Evolutionary conservation across 2,329 filamentous ascomycete species (phyloP).

Genomic region (Lachnum nothofagi): DNA sequence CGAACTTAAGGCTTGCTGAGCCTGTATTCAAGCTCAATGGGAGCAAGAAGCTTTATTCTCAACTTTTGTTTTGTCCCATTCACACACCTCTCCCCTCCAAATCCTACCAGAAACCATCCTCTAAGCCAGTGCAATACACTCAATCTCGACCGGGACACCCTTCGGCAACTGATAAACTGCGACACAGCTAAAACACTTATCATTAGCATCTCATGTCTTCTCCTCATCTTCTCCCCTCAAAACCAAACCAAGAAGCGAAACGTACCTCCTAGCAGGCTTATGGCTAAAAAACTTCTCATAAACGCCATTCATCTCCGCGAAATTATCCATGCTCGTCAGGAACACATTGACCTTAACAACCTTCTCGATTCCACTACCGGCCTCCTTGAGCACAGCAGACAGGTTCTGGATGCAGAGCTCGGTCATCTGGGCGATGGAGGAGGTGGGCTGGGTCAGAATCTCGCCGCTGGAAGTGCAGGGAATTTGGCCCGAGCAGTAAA

Average conservation of each 20-base stretch:
- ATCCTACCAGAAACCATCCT: background rate
- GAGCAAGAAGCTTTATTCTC: no score
- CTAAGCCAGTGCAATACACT: conserved; percentile 72
- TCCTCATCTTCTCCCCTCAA: no score
- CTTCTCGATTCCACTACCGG: conserved; percentile 70
- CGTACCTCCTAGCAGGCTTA: conserved; percentile 86
- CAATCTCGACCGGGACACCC: conserved; percentile 85
- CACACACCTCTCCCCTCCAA: background rate
- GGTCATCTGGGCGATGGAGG: conserved; percentile 61
- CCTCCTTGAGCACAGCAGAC: conserved; percentile 75
- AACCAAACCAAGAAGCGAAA: no score
- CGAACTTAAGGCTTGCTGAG: no score
- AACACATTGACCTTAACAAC: conserved; percentile 82
- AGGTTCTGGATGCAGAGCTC: conserved; percentile 71
- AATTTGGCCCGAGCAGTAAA: conserved; percentile 60
- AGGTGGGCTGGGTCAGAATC: conserved; percentile 43
- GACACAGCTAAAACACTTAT: no score
- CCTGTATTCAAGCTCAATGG: no score
- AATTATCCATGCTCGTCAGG: conserved; percentile 82
- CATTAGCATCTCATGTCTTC: no score
- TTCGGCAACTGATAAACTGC: conserved; percentile 87
- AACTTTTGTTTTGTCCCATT: no score
- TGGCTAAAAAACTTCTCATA: conserved; percentile 80
- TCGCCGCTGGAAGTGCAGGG: conserved; percentile 29
- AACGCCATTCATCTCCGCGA: conserved; percentile 77